These are phyloP conservation scores for Typha latifolia DNA, from an alignment of 176 grass and related monocot genomes.

Conservation along the genomic window DNA sequence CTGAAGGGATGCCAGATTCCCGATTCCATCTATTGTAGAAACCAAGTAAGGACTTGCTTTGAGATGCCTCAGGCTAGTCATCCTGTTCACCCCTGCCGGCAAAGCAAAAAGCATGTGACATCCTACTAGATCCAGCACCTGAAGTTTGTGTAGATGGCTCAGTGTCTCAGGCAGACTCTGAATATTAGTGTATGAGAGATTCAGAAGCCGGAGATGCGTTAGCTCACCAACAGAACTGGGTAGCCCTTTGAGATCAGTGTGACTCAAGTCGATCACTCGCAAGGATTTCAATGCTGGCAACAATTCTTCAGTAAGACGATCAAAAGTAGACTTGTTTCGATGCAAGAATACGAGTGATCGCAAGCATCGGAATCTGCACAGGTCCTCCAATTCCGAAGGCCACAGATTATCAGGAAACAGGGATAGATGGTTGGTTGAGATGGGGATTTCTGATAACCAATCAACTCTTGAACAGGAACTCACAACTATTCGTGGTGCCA, in stretches of 20 bases:
- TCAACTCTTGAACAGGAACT: background rate
- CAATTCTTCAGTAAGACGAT: background rate
- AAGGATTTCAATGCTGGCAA: background rate
- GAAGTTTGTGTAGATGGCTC: background rate
- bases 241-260: background rate
- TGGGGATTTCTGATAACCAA: background rate
- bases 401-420: background rate
- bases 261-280: background rate
- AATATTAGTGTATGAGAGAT: background rate
- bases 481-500: background rate
- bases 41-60: constrained; percentile 2
- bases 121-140: background rate
- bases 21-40: background rate
- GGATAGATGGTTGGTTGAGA: background rate
- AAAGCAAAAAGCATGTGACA: background rate
- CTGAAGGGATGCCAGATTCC: background rate
- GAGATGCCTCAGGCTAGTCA: background rate
- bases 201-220: background rate
- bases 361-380: background rate
- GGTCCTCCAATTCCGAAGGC: background rate
- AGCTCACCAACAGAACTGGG: background rate
- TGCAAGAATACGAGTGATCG: background rate
- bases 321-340: background rate
- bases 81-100: background rate
- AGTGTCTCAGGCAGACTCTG: background rate